Base-by-base conservation (phyloP, 2,329 filamentous ascomycete species). In the Plenodomus lindquistii region DNA sequence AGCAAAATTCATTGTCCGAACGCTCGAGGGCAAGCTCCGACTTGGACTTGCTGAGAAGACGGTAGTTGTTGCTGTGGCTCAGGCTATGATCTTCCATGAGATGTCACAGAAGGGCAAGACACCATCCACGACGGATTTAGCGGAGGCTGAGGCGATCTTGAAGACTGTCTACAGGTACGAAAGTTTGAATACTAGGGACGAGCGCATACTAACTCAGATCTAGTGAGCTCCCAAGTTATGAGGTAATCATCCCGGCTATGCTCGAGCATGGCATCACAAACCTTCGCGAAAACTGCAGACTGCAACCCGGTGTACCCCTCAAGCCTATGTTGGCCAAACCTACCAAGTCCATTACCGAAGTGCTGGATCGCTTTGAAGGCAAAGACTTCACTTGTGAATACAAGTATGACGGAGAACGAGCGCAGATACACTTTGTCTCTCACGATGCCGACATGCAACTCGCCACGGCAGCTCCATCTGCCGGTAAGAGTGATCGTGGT, bases 251-350 rank as follows among this genome's bases (percentile, higher is more conserved):
- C 46, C 94, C 94, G 1, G 87, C 89, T 2, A 89, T 97, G 79
- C 78, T 97, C 20, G 79, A 94, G 62, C 83, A 94, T 62, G 94
- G 94, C 16, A 89, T 99, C 54, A 84, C 87, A 76, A 86, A 91
- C 31, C 76, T 99, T 11, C 83, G 84, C 43, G 87, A 96, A 9
- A 84, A 87, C 47, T 97, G 94, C 81, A 95, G 95, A 71, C 81
- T 99, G 37, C 89, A 91, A 59, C 93, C 94, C 0, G 94, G 94
- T 55, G 89, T 99, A 15, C 94, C 94, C 0, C 79, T 99, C 49
- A 99, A 99, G 73, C 94, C 94, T 62, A 99, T 99, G 94, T 81
- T 99, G 77, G 94, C 94, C 17, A 97, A 97, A 66, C 94, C 94
- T 2, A 99, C 94, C 9, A 99, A 99, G 72, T 92, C 94, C 4